phyloP scores from a whole-genome alignment of 2,329 filamentous ascomycete genomes.

The Diaporthe caulivora region DNA sequence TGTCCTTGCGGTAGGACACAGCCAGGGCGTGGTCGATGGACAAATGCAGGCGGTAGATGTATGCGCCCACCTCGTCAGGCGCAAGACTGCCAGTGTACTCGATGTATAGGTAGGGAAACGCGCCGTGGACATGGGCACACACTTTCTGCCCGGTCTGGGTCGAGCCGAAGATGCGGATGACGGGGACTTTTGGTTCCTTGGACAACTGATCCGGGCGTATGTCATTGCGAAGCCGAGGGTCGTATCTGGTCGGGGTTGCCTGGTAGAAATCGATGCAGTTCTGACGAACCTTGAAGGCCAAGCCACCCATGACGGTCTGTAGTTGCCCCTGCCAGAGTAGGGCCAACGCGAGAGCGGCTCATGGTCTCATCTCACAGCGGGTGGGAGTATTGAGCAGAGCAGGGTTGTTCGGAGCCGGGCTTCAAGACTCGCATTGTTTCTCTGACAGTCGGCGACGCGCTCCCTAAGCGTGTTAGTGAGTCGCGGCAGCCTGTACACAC shows the following conservation, averaged over 20 bases:
- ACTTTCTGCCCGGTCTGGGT: slow-evolving; percentile 97
- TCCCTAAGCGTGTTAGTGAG: slow-evolving; percentile 28
- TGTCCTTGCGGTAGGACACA: slow-evolving; percentile 84
- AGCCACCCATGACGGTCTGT: slow-evolving; percentile 61
- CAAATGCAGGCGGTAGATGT: slow-evolving; percentile 82
- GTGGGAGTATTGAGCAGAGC: not conserved
- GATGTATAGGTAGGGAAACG: slow-evolving; percentile 95
- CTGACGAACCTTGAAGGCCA: slow-evolving; percentile 85
- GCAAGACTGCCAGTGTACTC: slow-evolving; percentile 81
- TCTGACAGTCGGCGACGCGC: slow-evolving; percentile 20
- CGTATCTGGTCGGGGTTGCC: slow-evolving; percentile 80
- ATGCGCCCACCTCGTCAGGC: slow-evolving; percentile 77
- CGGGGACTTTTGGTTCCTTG: slow-evolving; percentile 80
- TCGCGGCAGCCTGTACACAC: not conserved
- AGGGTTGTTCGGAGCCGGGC: not conserved
- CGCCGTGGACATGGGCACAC: slow-evolving; percentile 94
- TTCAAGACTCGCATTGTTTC: not conserved
- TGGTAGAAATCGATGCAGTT: slow-evolving; percentile 98
- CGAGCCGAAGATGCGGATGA: slow-evolving; percentile 91
- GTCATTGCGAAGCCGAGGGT: slow-evolving; percentile 81
- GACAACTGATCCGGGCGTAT: slow-evolving; percentile 68
- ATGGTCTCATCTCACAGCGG: not conserved
- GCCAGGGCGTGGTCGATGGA: slow-evolving; percentile 93
- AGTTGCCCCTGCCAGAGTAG: slow-evolving; percentile 4
- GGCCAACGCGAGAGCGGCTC: slow-evolving; percentile 4